These are phyloP conservation scores for Macadamia integrifolia DNA, from an alignment of 164 flowering plant species.

Conservation along the genomic window DNA sequence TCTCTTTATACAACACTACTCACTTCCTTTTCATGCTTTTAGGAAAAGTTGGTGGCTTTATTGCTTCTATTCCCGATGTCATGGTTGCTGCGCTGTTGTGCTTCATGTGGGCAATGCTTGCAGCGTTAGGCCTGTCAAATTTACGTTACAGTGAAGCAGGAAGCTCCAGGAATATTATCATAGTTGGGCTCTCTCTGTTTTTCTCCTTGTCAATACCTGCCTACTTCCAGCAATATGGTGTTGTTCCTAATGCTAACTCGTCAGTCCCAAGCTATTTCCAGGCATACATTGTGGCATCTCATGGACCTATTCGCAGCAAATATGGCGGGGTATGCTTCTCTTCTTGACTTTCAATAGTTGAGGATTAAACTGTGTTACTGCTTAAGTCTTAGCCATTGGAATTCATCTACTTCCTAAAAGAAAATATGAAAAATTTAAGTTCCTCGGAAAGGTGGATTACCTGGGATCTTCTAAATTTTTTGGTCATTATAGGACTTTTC, in stretches of 20 bases:
- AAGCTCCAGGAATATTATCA: constrained; percentile 95
- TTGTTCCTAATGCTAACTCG: constrained; percentile 60
- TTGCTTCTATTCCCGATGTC: constrained; percentile 91
- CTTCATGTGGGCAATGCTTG: constrained; percentile 98
- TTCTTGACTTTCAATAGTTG: constrained; percentile 8
- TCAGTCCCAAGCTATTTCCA: constrained; percentile 90
- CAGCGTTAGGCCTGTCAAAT: constrained; percentile 92
- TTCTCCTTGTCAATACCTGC: constrained; percentile 88
- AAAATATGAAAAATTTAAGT: too few species aligned
- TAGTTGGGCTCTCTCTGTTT: constrained; percentile 88
- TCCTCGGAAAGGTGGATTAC: too few species aligned
- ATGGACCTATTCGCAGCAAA: constrained; percentile 76
- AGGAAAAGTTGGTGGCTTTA: constrained; percentile 98
- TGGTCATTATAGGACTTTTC: too few species aligned
- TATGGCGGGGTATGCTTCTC: constrained; percentile 66
- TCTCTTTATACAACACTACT: background rate
- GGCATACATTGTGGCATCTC: constrained; percentile 90
- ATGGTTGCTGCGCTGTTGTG: constrained; percentile 95
- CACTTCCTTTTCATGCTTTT: constrained; percentile 7
- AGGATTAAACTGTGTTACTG: background rate
- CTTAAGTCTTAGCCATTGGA: background rate
- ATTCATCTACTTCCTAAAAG: background rate
- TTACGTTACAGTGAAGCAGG: constrained; percentile 97
- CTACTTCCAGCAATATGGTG: constrained; percentile 94
- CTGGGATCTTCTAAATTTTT: too few species aligned